Conservation (phyloP, 1,139 yeast species). For the Casaregolazyma lundiana region DNA sequence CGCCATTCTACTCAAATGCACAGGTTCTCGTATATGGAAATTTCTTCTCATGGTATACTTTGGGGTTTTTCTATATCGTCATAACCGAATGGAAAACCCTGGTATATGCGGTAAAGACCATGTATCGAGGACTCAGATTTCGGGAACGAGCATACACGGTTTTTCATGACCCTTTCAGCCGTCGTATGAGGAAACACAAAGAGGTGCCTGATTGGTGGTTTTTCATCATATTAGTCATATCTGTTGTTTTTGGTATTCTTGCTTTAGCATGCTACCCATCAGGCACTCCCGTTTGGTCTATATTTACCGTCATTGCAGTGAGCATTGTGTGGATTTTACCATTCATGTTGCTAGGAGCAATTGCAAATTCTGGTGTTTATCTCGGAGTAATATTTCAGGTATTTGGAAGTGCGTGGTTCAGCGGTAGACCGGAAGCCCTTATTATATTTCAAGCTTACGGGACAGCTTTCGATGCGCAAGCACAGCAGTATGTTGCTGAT, state of each 20-base stretch:
- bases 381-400: conserved; percentile 56
- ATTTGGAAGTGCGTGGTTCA: conserved; percentile 55
- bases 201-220: conserved; percentile 69
- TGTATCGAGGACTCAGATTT: conserved; percentile 4
- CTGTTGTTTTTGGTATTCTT: conserved; percentile 47
- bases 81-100: conserved; percentile 23
- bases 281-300: conserved; percentile 50
- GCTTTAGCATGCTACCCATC: conserved; percentile 41
- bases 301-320: conserved; percentile 53
- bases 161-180: conserved; percentile 46
- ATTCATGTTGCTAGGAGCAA: conserved; percentile 43
- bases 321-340: conserved; percentile 52
- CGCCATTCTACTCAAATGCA: conserved; percentile 59
- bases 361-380: conserved; percentile 49
- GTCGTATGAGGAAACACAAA: conserved; percentile 48
- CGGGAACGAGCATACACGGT: conserved; percentile 4
- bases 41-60: conserved; percentile 54
- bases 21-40: conserved; percentile 52
- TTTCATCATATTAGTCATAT: conserved; percentile 40
- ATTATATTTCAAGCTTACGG: conserved; percentile 55
- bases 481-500: conserved; percentile 50
- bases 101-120: conserved; percentile 6
- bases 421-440: conserved; percentile 58
- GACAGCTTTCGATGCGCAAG: conserved; percentile 57
- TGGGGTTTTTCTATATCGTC: conserved; percentile 23